A percentile compares a stretch with the other conserved stretches of the same genome.
phyloP scores from a whole-genome alignment of 345 rosid genomes.

The Brassica napus region Da-Ae NC_063452.1:46044001-46044500 shows the following conservation, averaged over 20 bases:
- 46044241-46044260: background rate
- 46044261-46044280: background rate
- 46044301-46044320: slow-evolving; percentile 28
- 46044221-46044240: background rate
- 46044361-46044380: slow-evolving; percentile 24
- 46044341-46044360: slow-evolving; percentile 25
- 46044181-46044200: slow-evolving; percentile 1
- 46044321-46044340: slow-evolving; percentile 33
- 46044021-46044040: background rate
- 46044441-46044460: slow-evolving; percentile 25
- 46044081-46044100: background rate
- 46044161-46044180: background rate
- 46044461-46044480: background rate
- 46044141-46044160: background rate
- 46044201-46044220: background rate
- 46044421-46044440: slow-evolving; percentile 23
- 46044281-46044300: background rate
- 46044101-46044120: background rate
- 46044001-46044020: background rate
- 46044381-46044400: slow-evolving; percentile 40
- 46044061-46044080: too few species aligned
- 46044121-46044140: background rate
- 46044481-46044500: background rate
- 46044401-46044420: slow-evolving; percentile 18
- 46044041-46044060: background rate